A percentile compares a stretch with the other conserved stretches of the same genome.
Evolutionary conservation across 441 rosid species (phyloP).

Genomic region (Populus hybrid): DNA sequence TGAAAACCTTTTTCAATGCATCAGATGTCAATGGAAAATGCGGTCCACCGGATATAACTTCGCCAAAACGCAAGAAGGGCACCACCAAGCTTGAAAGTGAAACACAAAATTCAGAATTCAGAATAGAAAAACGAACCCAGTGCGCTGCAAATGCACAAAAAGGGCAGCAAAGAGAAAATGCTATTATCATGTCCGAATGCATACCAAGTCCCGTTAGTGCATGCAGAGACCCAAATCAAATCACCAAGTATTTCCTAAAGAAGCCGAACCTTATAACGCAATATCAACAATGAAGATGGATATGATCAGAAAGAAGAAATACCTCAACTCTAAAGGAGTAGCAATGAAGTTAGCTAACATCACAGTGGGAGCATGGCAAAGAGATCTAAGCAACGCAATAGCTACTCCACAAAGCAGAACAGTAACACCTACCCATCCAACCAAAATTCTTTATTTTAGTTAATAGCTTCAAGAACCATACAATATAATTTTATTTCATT

Average conservation of each 20-base stretch:
- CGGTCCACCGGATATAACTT: slow-evolving; percentile 72
- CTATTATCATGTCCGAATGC: background rate
- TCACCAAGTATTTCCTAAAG: background rate
- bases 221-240: background rate
- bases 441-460: background rate
- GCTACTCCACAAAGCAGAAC: slow-evolving; percentile 80
- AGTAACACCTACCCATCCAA: slow-evolving; percentile 55
- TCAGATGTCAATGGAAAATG: slow-evolving; percentile 91
- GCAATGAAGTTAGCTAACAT: slow-evolving; percentile 84
- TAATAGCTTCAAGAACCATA: background rate
- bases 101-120: slow-evolving; percentile 23
- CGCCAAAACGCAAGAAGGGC: slow-evolving; percentile 94
- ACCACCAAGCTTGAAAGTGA: slow-evolving; percentile 60
- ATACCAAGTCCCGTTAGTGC: background rate
- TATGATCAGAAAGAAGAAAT: slow-evolving; percentile 5
- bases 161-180: background rate
- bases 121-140: slow-evolving; percentile 11
- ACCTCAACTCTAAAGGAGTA: slow-evolving; percentile 85
- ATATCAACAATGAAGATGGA: background rate
- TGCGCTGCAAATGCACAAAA: background rate
- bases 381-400: slow-evolving; percentile 67
- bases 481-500: background rate
- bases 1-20: slow-evolving; percentile 82
- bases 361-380: slow-evolving; percentile 77
- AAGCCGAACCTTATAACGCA: background rate